A percentile compares a stretch with the other conserved stretches of the same genome.
phyloP scores from a whole-genome alignment of 768 basidiomycete genomes.

The Russula vinacea region DNA sequence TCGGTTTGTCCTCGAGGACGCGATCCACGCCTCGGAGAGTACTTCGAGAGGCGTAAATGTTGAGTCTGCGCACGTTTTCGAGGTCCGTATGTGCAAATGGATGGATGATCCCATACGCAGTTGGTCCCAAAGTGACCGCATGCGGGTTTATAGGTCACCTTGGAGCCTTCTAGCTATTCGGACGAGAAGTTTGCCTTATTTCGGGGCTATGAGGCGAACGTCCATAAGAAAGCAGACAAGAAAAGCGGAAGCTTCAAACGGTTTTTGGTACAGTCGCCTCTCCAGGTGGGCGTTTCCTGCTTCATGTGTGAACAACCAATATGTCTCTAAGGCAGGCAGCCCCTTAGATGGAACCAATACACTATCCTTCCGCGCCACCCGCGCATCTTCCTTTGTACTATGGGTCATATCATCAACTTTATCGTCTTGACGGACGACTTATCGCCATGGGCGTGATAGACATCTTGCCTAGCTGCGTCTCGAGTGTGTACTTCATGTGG shows the following conservation, averaged over 20 bases:
- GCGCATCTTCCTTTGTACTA: constrained; percentile 67
- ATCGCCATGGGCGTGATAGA: constrained; percentile 88
- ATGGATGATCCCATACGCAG: not conserved
- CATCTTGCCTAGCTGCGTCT: constrained; percentile 82
- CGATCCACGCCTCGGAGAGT: constrained; percentile 58
- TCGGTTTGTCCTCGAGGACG: constrained; percentile 43
- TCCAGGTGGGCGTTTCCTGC: constrained; percentile 49
- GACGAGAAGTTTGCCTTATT: constrained; percentile 80
- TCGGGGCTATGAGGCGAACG: constrained; percentile 67
- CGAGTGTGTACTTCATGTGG: constrained; percentile 89
- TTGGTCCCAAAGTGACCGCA: not conserved
- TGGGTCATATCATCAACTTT: constrained; percentile 92
- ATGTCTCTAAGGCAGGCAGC: not conserved
- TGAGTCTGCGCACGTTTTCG: constrained; percentile 51
- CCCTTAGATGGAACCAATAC: constrained; percentile 56
- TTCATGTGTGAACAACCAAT: not conserved
- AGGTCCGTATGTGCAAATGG: constrained; percentile 41
- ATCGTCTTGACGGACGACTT: constrained; percentile 74
- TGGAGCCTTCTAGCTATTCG: constrained; percentile 75
- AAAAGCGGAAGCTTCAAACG: constrained; percentile 53
- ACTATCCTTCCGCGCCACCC: constrained; percentile 50
- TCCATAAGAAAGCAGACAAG: constrained; percentile 68
- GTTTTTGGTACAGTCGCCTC: constrained; percentile 79
- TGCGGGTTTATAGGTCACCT: constrained; percentile 49
- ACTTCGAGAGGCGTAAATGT: constrained; percentile 35